These are phyloP conservation scores for Saccharum spontaneum DNA, from an alignment of 176 grass and related monocot species.

Conservation along the genomic window DNA sequence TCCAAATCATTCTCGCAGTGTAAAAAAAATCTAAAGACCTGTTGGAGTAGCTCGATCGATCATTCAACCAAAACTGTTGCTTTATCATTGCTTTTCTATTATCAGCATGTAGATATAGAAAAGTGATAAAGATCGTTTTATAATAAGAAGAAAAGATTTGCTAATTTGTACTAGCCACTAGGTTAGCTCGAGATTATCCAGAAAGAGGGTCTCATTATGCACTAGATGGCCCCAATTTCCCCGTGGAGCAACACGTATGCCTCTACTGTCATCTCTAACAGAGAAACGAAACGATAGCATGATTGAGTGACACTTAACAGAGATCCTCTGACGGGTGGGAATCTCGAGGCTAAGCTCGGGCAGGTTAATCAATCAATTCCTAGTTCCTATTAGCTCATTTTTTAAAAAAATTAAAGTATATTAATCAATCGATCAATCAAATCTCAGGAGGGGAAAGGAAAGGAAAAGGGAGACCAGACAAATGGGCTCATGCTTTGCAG, in stretches of 20 bases:
- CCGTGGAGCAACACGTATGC: not conserved
- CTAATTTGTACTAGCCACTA: not conserved
- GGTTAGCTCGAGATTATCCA: not conserved
- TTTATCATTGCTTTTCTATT: not conserved
- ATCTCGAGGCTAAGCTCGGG: slow-evolving; percentile 1
- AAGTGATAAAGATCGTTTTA: not conserved
- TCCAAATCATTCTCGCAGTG: not conserved
- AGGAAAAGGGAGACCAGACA: not conserved
- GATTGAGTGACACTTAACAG: not conserved
- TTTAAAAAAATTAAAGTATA: not conserved
- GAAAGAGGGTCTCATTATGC: not conserved
- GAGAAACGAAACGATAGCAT: not conserved
- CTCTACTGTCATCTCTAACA: slow-evolving; percentile 10
- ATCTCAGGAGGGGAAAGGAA: not conserved
- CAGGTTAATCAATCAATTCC: slow-evolving; percentile 30
- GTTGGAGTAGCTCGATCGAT: not conserved
- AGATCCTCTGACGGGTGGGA: not conserved
- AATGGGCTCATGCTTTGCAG: slow-evolving; percentile 26
- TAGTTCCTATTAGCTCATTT: no score
- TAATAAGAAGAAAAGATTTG: not conserved
- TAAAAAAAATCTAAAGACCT: not conserved
- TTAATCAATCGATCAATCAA: slow-evolving; percentile 13
- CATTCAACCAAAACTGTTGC: not conserved
- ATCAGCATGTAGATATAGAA: not conserved
- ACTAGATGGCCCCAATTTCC: not conserved